Evolutionary conservation across 257 asterid species (phyloP).

Genomic region (Przewalskia tangutica): DNA sequence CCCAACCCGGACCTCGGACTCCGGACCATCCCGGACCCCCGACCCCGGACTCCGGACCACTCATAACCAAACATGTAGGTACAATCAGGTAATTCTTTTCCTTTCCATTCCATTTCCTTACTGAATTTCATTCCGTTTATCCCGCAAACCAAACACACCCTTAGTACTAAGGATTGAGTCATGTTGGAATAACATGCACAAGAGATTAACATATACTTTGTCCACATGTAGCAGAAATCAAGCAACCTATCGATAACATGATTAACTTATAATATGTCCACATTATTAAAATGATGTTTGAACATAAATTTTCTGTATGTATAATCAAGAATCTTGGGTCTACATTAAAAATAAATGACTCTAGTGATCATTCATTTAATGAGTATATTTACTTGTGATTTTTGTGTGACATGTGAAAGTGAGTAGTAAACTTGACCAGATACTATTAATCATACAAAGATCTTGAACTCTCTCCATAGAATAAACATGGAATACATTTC

Average conservation of each 20-base stretch:
- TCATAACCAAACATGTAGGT: too few relatives aligned
- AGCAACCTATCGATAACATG: neutral
- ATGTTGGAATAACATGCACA: conserved; percentile 2
- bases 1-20: too few relatives aligned
- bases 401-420: neutral
- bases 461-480: neutral
- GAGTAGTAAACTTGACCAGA: conserved; percentile 2
- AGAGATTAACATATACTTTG: neutral
- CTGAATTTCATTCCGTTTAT: too few relatives aligned
- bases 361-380: neutral
- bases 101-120: too few relatives aligned
- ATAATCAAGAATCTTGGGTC: too few relatives aligned
- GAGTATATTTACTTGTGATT: neutral
- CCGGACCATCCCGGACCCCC: too few relatives aligned
- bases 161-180: neutral
- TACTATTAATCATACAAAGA: neutral
- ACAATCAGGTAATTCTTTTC: too few relatives aligned
- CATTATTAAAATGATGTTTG: neutral
- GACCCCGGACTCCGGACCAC: too few relatives aligned
- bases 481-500: neutral
- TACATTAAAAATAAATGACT: too few relatives aligned
- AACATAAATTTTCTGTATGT: neutral
- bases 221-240: neutral
- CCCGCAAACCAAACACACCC: too few relatives aligned
- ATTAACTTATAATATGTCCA: neutral